Evolutionary conservation across 2,329 filamentous ascomycete genomes (phyloP).

Genomic region (Penicillium sp.): DNA sequence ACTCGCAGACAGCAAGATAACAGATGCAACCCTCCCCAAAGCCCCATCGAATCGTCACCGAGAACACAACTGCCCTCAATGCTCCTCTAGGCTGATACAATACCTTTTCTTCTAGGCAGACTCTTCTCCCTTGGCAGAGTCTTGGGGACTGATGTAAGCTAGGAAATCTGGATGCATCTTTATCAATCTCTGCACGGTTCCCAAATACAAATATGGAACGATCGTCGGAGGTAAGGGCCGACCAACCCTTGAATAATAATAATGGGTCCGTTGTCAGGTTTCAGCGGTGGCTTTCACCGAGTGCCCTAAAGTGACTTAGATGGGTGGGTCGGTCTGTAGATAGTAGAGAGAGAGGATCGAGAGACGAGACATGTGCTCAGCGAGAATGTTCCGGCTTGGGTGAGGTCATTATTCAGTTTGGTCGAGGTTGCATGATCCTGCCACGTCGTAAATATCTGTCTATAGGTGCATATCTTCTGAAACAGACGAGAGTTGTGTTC

Average conservation of each 20-base stretch:
- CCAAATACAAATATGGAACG: neutral
- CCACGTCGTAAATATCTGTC: neutral
- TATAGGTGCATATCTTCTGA: neutral
- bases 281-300: slow-evolving; percentile 9
- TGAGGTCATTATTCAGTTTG: neutral
- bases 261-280: neutral
- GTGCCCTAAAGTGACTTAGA: slow-evolving; percentile 8
- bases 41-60: no score
- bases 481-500: no score
- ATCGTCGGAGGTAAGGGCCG: slow-evolving; percentile 1
- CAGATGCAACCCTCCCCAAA: neutral
- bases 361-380: neutral
- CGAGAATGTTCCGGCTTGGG: slow-evolving; percentile 8
- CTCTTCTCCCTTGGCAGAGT: neutral
- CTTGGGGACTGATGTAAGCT: neutral
- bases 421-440: neutral
- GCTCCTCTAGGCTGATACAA: neutral
- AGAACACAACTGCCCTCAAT: neutral
- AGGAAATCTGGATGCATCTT: neutral
- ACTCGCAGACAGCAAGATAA: neutral
- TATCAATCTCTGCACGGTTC: neutral
- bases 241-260: neutral
- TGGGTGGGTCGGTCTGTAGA: slow-evolving; percentile 1
- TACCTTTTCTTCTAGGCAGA: neutral
- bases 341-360: neutral